A percentile compares a stretch with the other conserved stretches of the same genome.
These are phyloP conservation scores for Plasmodium gallinaceum DNA, from an alignment of 169 alveolate genomes.

Conservation along the genomic window DNA sequence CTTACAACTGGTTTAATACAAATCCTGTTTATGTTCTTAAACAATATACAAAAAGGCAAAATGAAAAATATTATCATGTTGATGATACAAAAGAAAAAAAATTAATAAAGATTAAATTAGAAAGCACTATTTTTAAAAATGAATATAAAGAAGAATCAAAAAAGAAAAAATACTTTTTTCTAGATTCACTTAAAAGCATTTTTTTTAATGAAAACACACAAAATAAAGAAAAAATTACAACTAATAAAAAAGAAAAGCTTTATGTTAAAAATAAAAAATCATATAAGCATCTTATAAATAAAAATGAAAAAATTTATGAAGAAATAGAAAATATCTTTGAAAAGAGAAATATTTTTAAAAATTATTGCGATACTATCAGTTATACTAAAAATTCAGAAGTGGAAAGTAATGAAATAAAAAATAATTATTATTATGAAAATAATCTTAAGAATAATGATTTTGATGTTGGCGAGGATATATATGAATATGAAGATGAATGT, in stretches of 20 bases:
- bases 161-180: conserved; percentile 6
- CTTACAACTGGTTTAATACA: conserved; percentile 32
- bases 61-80: background rate
- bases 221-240: background rate
- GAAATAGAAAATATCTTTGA: background rate
- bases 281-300: background rate
- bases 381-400: too few relatives aligned
- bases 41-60: background rate
- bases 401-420: too few relatives aligned
- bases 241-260: background rate
- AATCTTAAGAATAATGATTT: too few relatives aligned
- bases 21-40: conserved; percentile 27
- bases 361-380: too few relatives aligned
- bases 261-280: background rate
- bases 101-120: background rate
- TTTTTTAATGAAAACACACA: conserved; percentile 9
- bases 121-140: background rate
- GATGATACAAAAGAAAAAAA: background rate
- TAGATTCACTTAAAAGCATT: background rate
- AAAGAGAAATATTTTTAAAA: background rate
- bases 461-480: too few relatives aligned
- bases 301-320: background rate
- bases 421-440: too few relatives aligned
- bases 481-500: too few relatives aligned
- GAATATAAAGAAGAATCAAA: background rate